Percentiles rank a stretch among this genome's conserved stretches.
phyloP scores from a whole-genome alignment of 805 yeast species.

The Wickerhamomyces kurtzmanii region DNA sequence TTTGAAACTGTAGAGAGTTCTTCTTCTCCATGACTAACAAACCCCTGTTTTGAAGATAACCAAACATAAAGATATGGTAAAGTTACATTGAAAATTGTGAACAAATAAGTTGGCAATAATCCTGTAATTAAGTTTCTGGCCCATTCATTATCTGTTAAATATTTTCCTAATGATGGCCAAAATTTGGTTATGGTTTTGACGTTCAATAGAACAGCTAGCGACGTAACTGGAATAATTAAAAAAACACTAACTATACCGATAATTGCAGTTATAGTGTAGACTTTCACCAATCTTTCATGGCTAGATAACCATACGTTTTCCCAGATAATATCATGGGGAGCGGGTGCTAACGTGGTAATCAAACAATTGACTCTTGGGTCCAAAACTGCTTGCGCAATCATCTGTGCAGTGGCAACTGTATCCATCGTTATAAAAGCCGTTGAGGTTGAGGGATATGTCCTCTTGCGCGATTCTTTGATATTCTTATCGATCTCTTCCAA shows the following conservation, averaged over 20 bases:
- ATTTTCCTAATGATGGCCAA: constrained; percentile 75
- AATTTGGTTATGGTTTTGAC: constrained; percentile 68
- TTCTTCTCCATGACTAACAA: constrained; percentile 84
- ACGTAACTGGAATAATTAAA: constrained; percentile 76
- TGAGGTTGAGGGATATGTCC: constrained; percentile 67
- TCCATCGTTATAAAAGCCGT: constrained; percentile 94
- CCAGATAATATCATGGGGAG: constrained; percentile 95
- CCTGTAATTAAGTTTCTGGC: constrained; percentile 76
- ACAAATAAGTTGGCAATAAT: constrained; percentile 82
- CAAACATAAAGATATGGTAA: constrained; percentile 83
- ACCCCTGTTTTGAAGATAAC: constrained; percentile 78
- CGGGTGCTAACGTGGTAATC: constrained; percentile 83
- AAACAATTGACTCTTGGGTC: constrained; percentile 83
- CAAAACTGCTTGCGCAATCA: constrained; percentile 90
- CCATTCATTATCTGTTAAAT: constrained; percentile 53
- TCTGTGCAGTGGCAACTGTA: constrained; percentile 90
- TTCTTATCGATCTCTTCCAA: constrained; percentile 62
- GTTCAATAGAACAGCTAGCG: constrained; percentile 74
- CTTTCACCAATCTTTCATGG: constrained; percentile 52
- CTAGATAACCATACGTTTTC: constrained; percentile 74
- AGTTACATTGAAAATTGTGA: constrained; percentile 72
- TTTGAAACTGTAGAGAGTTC: constrained; percentile 88
- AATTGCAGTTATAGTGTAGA: constrained; percentile 25
- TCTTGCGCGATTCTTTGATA: constrained; percentile 48
- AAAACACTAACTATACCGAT: constrained; percentile 50